These are phyloP conservation scores for Pseudogymnoascus sp. DNA, from an alignment of 2,329 filamentous ascomycete genomes.

Conservation along the genomic window DNA sequence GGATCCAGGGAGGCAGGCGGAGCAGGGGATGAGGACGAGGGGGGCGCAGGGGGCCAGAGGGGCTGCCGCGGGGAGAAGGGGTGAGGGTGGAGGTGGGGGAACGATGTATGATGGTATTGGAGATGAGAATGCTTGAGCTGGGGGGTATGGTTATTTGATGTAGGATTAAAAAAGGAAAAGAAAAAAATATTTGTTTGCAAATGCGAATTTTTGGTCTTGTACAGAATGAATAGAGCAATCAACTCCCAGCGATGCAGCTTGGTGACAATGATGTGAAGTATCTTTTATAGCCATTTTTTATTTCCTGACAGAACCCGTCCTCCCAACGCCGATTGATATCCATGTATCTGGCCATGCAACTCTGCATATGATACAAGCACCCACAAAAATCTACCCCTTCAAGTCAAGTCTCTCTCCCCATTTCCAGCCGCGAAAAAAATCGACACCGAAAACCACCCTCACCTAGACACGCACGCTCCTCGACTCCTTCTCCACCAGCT, in stretches of 20 bases:
- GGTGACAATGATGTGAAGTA: neutral
- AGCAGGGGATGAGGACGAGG: conserved; percentile 21
- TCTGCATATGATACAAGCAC: conserved; percentile 7
- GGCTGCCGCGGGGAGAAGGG: neutral
- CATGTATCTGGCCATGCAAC: conserved; percentile 5
- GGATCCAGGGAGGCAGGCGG: conserved; percentile 40
- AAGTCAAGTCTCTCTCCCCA: neutral
- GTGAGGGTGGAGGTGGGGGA: neutral
- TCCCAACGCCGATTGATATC: conserved; percentile 4
- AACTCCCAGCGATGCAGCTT: neutral
- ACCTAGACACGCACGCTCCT: conserved; percentile 34
- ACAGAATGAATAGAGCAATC: neutral
- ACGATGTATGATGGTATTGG: neutral
- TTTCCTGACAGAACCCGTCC: conserved; percentile 1
- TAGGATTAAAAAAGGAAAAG: neutral
- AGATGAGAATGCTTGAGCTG: neutral
- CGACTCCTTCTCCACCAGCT: conserved; percentile 58
- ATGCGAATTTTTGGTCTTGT: neutral
- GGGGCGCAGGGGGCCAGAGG: neutral
- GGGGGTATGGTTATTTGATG: neutral
- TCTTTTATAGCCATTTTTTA: conserved; percentile 6
- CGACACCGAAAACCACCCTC: neutral
- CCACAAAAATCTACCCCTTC: neutral
- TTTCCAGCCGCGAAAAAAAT: conserved; percentile 2
- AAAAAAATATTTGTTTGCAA: neutral